Base-by-base conservation (phyloP, 495 filamentous ascomycete species). In the Physcia stellaris region DNA sequence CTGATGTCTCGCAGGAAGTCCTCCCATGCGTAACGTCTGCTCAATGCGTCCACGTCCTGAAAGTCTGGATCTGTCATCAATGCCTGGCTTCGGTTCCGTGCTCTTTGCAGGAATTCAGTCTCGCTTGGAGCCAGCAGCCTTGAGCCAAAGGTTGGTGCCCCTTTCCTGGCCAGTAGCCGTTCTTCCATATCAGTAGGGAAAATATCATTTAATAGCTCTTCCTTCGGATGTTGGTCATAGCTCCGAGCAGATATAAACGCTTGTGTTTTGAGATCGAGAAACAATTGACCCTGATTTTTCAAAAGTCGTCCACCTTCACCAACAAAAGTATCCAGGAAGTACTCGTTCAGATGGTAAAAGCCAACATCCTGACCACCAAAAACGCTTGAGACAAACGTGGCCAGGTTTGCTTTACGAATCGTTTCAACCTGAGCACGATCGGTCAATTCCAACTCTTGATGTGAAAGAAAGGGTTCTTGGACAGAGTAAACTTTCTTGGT, bases 181-280 rank as follows among this genome's bases (percentile, higher is more conserved):
- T 75, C 65, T 36, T 83, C 79, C 43, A 90, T 62, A 30, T 78
- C 67, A 4, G 64, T 59, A 0, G 84, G 80, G 49, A 94, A 94
- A 0, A 92, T 55, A 37, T 80, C 69, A 23, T 80, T 77, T 7
- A 94, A 51, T 4, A 84, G 64, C 24, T 79, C 77, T 3, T 78
- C 75, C 32, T 70, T 72, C 2, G 72, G 66, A 15, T 69, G 70
- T 27, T 82, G 71, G 15, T 71, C 69, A 37, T 71, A 77, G 29
- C 69, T 64, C 49, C 84, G 67, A 2, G 81, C 74, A 2, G 80
- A 77, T 36, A 93, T 79, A 44, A 87, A 83, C 7, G 78, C 75
- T 42, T 92, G 83, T 1, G 86, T 93, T 54, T 94, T 94, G 13
- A 94, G 64, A 39, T 85, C 79, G 13, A 94, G 62, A 45, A 82